phyloP scores from a whole-genome alignment of 2,329 filamentous ascomycete genomes.

The Colletotrichum phormii region DNA sequence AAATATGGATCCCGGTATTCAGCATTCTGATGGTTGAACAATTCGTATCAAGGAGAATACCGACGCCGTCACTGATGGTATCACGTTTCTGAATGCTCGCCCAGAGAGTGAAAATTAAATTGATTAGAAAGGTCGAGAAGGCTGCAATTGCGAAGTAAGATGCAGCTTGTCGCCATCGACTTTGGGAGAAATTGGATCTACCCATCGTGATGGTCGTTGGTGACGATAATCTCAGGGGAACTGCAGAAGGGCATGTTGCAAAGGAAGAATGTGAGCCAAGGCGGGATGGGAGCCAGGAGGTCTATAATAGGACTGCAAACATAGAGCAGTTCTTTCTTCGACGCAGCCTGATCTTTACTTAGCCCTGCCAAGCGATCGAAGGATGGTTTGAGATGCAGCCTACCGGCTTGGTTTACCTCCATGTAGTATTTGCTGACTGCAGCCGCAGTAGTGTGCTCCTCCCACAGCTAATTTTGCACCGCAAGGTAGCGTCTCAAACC shows the following conservation, averaged over 20 bases:
- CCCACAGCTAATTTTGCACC: too few species aligned
- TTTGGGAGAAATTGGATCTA: not conserved
- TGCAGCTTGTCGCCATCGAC: not conserved
- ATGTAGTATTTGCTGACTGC: not conserved
- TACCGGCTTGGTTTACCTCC: not conserved
- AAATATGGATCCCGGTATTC: not conserved
- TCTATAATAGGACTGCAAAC: not conserved
- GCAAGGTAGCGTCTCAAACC: not conserved
- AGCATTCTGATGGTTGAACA: not conserved
- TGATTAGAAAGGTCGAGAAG: not conserved
- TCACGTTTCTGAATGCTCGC: not conserved
- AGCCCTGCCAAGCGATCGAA: not conserved
- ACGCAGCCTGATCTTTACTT: not conserved
- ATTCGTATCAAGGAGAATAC: not conserved
- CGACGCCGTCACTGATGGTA: not conserved
- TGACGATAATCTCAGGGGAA: not conserved
- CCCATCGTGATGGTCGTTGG: not conserved
- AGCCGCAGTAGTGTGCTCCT: not conserved
- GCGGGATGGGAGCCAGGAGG: not conserved
- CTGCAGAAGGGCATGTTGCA: not conserved
- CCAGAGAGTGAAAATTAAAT: not conserved
- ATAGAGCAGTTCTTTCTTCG: not conserved
- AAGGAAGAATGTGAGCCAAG: not conserved
- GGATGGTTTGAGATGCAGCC: not conserved
- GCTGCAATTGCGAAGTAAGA: not conserved